These are phyloP conservation scores for Fusarium sp. DNA, from an alignment of 2,329 filamentous ascomycete species.

Conservation along the genomic window DNA sequence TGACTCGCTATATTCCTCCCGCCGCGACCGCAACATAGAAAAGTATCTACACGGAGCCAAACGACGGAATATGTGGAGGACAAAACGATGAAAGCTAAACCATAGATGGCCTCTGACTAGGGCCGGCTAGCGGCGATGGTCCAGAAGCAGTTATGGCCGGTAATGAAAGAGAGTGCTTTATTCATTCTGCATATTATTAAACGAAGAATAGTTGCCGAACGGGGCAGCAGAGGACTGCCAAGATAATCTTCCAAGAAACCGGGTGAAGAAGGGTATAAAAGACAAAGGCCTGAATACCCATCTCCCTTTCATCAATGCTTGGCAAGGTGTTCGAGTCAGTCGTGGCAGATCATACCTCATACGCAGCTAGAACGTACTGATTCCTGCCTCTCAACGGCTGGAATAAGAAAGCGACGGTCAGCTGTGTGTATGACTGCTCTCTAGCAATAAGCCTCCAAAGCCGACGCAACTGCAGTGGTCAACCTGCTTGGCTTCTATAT, in stretches of 20 bases:
- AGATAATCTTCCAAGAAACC: no score
- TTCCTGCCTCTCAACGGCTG: neutral
- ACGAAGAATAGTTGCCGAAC: neutral
- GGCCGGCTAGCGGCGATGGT: no score
- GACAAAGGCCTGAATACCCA: conserved; percentile 48
- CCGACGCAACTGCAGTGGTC: no score
- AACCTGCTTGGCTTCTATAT: no score
- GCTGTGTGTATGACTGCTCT: no score
- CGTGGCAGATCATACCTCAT: neutral
- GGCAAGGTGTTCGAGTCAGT: conserved; percentile 39
- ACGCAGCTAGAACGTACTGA: neutral
- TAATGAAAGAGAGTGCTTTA: conserved; percentile 7
- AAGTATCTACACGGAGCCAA: conserved; percentile 11
- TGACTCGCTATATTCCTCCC: conserved; percentile 31
- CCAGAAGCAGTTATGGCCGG: no score
- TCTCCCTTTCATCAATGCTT: conserved; percentile 48
- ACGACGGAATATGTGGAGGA: conserved; percentile 4
- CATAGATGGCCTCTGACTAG: no score
- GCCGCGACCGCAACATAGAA: conserved; percentile 5
- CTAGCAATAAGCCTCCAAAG: no score
- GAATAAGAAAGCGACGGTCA: neutral
- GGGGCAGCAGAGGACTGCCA: conserved; percentile 24
- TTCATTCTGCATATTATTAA: conserved; percentile 8
- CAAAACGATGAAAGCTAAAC: conserved; percentile 36
- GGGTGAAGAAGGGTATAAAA: conserved; percentile 47